These are phyloP conservation scores for Fusarium anguioides DNA, from an alignment of 2,329 filamentous ascomycete species.

Conservation along the genomic window DNA sequence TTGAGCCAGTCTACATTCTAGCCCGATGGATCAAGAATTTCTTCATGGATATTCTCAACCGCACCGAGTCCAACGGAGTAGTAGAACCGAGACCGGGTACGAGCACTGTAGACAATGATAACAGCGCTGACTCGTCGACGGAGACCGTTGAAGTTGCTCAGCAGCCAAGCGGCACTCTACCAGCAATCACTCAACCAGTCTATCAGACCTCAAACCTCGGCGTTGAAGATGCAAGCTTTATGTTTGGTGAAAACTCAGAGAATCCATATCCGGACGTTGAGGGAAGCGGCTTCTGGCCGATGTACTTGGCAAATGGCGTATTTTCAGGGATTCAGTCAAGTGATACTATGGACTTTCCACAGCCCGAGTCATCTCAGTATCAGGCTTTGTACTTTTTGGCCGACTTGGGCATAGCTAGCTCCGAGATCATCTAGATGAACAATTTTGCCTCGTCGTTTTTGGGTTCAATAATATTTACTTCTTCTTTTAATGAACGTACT, in stretches of 20 bases:
- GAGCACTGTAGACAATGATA: no score
- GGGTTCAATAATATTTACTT: no score
- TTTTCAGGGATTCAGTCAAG: neutral
- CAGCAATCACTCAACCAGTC: fast-evolving
- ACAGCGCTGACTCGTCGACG: no score
- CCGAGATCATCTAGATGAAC: neutral
- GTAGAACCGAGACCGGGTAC: no score
- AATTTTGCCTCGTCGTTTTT: no score
- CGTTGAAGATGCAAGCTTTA: neutral
- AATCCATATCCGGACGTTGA: neutral
- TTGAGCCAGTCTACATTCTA: constrained; percentile 5
- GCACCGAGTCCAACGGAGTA: neutral
- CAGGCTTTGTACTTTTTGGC: constrained; percentile 27
- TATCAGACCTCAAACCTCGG: neutral
- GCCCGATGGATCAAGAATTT: constrained; percentile 24
- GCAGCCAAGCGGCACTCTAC: fast-evolving
- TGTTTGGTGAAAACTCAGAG: neutral
- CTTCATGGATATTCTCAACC: constrained; percentile 25
- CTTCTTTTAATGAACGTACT: no score
- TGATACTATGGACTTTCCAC: constrained; percentile 14
- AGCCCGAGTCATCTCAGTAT: constrained; percentile 19
- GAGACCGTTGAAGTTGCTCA: fast-evolving
- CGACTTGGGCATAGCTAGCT: constrained; percentile 4
- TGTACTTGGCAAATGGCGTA: neutral
- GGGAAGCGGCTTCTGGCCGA: constrained; percentile 3